Percentiles rank a stretch among this genome's conserved stretches.
These are phyloP conservation scores for Elongisporangium prolatum DNA, from an alignment of 352 stramenopile species.

Conservation along the genomic window DNA sequence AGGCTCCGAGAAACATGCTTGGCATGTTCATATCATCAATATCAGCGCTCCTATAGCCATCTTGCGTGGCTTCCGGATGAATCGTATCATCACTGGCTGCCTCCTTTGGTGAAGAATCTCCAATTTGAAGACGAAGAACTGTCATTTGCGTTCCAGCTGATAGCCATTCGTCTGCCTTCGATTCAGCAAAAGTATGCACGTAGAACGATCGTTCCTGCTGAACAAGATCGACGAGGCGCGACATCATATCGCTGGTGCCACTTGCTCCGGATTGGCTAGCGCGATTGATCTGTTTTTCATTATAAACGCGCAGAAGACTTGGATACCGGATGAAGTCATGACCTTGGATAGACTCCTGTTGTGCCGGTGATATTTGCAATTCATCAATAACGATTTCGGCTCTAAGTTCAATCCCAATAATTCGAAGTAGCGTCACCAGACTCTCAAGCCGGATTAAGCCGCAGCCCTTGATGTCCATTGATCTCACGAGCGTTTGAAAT, in stretches of 20 bases:
- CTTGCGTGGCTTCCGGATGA: not conserved
- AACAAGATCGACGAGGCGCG: not conserved
- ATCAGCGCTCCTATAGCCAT: slow-evolving; percentile 3
- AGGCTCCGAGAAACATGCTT: not conserved
- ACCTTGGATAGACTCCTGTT: not conserved
- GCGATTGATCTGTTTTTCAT: not conserved
- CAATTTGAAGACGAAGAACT: not conserved
- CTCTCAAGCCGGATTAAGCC: not conserved
- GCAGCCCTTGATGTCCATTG: not conserved
- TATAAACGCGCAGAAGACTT: not conserved
- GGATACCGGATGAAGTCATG: not conserved
- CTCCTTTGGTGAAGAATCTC: not conserved
- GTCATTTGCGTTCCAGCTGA: not conserved
- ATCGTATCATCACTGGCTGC: not conserved
- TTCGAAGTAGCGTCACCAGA: not conserved
- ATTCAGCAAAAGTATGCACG: not conserved
- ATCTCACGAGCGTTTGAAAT: not conserved
- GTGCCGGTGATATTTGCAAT: not conserved
- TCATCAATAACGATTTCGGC: not conserved
- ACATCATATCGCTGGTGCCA: not conserved
- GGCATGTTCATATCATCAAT: not conserved
- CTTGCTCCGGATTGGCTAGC: not conserved
- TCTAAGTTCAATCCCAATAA: not conserved
- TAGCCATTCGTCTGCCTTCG: not conserved
- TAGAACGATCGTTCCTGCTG: not conserved